Evolutionary conservation across 352 stramenopile species (phyloP).

Genomic region (Phytopythium delawarense): DNA sequence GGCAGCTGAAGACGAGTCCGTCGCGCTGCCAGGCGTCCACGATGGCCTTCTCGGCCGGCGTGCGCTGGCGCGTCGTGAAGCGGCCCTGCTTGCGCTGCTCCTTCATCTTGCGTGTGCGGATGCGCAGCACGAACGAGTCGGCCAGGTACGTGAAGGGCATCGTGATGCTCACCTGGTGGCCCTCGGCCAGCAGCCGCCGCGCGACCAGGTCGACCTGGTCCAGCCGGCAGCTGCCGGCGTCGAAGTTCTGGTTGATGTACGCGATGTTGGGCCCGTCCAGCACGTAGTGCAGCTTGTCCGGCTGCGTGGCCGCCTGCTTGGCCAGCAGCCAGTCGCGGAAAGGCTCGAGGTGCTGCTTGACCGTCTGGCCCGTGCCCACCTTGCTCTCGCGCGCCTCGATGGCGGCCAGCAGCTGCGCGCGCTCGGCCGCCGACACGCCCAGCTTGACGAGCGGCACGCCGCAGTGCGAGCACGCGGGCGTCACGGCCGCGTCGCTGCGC

Average conservation of each 20-base stretch:
- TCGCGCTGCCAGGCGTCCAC: slow-evolving; percentile 60
- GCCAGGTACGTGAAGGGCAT: slow-evolving; percentile 65
- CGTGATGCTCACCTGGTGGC: slow-evolving; percentile 76
- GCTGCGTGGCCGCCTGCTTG: slow-evolving; percentile 17
- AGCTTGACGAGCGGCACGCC: slow-evolving; percentile 39
- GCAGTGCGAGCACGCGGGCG: slow-evolving; percentile 35
- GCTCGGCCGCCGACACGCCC: slow-evolving; percentile 31
- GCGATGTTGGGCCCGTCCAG: slow-evolving; percentile 98
- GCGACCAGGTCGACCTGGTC: slow-evolving; percentile 94
- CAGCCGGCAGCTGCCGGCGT: slow-evolving; percentile 90
- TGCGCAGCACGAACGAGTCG: slow-evolving; percentile 54
- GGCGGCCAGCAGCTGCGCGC: slow-evolving; percentile 37
- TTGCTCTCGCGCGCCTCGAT: slow-evolving; percentile 61
- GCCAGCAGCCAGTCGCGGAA: slow-evolving; percentile 64
- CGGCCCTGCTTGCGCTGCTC: slow-evolving; percentile 44
- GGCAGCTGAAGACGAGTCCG: slow-evolving; percentile 91
- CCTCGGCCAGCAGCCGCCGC: slow-evolving; percentile 71
- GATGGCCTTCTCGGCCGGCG: slow-evolving; percentile 49
- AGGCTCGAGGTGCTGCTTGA: slow-evolving; percentile 51
- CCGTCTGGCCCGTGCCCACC: slow-evolving; percentile 23
- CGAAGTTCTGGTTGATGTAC: slow-evolving; percentile 97
- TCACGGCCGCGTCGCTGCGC: slow-evolving; percentile 35
- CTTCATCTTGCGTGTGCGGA: slow-evolving; percentile 50
- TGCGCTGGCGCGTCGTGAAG: slow-evolving; percentile 43
- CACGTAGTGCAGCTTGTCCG: slow-evolving; percentile 70